Base-by-base conservation (phyloP, 139 green algal species). In the Chlorella sorokiniana region DNA sequence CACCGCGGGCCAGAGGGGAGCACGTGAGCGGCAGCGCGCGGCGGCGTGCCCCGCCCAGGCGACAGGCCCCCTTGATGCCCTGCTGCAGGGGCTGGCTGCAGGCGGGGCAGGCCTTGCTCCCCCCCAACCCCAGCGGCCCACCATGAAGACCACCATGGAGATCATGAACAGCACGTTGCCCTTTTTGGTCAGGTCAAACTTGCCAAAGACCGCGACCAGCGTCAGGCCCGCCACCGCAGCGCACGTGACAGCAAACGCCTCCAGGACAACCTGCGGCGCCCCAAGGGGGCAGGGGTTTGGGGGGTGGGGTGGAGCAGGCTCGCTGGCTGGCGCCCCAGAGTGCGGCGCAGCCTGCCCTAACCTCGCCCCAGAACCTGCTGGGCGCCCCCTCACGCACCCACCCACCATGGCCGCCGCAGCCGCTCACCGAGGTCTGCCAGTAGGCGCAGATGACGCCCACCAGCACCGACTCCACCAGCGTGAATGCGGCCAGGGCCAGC, bases 401-500 rank as follows among this genome's bases (percentile, higher is more conserved):
- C 18, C 23, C 6, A n/a, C 16, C 23, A 37, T 11, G 31, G 10
- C 5, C 27, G 16, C 29, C 35, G 35, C 64, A 27, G 33, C 64
- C 16, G 22, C 67, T 54, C 54, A 86, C 85, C 52, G 82, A 62
- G 23, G 84, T 74, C 67, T 84, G 76, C 76, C 86, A 90, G 65
- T 76, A 89, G 35, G 86, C 79, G 40, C 79, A 84, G 71, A 91
- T 87, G 31, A 77, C 83, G 78, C 90, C 87, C 10, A 93, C 88
- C 38, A 89, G 76, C 16, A 90, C 69, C 5, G 71, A 56, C 56
- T 79, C 65, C 4, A 87, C 71, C 1, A 87, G 40, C 0, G 88
- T 94, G 80, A 94, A 25, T 11, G 61, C 61, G 11, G 38, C 52
- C 8, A 93, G 79, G 3, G 90, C 42, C 33, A 93, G 51, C 62